Conservation (phyloP, 352 stramenopile species). For the Pythium vanterpoolii region DNA sequence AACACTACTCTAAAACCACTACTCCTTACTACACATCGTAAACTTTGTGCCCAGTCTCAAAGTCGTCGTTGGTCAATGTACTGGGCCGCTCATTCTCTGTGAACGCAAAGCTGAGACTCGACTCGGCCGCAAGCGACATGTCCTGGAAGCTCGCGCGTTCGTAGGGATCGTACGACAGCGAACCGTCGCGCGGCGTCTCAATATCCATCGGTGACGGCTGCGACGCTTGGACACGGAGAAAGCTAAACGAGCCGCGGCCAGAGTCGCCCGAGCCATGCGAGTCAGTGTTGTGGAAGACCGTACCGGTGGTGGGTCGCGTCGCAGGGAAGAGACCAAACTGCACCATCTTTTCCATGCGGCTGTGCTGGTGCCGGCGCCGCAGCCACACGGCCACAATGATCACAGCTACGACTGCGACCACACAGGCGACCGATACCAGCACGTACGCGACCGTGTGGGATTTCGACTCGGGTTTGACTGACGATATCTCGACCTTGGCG, state of each 20-base stretch:
- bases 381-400: slow-evolving; percentile 25
- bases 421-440: slow-evolving; percentile 24
- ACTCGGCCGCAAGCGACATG: slow-evolving; percentile 22
- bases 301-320: background rate
- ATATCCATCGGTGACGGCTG: slow-evolving; percentile 6
- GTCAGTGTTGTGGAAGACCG: background rate
- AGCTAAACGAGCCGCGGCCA: slow-evolving; percentile 12
- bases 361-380: slow-evolving; percentile 9
- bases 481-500: background rate
- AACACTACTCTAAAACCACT: too few species aligned
- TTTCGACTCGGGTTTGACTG: background rate
- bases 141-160: slow-evolving; percentile 17
- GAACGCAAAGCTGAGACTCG: slow-evolving; percentile 20
- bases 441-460: slow-evolving; percentile 38
- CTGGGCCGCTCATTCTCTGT: slow-evolving; percentile 7
- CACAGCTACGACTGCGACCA: slow-evolving; percentile 28
- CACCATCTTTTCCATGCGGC: slow-evolving; percentile 20
- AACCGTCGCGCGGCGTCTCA: slow-evolving; percentile 8
- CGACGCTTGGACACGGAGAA: slow-evolving; percentile 3
- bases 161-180: slow-evolving; percentile 26
- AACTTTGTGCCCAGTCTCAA: background rate
- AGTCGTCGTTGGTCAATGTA: background rate
- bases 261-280: slow-evolving; percentile 2
- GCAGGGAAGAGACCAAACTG: slow-evolving; percentile 14
- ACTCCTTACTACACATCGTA: background rate